These are phyloP conservation scores for Neurospora sp. DNA, from an alignment of 2,329 filamentous ascomycete species.

Conservation along the genomic window DNA sequence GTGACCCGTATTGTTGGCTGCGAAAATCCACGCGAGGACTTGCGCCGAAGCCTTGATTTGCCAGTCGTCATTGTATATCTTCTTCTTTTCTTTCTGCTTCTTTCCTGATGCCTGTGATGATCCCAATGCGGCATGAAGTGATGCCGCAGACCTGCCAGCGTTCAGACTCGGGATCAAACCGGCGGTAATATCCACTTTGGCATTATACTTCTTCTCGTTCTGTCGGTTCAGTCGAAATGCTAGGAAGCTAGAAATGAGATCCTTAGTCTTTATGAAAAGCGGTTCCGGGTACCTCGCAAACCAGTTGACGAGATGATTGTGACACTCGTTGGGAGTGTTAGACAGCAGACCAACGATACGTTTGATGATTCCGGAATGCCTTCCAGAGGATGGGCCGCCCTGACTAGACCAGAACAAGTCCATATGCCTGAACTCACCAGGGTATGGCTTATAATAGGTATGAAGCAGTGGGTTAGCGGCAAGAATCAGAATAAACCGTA, in stretches of 20 bases:
- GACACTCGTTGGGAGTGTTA: slow-evolving; percentile 65
- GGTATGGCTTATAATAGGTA: slow-evolving; percentile 29
- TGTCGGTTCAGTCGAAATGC: slow-evolving; percentile 70
- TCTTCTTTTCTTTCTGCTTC: slow-evolving; percentile 43
- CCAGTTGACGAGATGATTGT: slow-evolving; percentile 70
- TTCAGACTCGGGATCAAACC: slow-evolving; percentile 67
- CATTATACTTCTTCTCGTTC: slow-evolving; percentile 54
- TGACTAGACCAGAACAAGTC: slow-evolving; percentile 9
- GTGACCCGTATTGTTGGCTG: slow-evolving; percentile 58
- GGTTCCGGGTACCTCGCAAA: slow-evolving; percentile 59
- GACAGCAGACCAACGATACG: slow-evolving; percentile 72
- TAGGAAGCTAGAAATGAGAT: slow-evolving; percentile 68
- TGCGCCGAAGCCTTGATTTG: slow-evolving; percentile 74
- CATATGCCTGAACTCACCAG: slow-evolving; percentile 29
- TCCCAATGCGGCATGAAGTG: slow-evolving; percentile 69
- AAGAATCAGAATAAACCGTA: slow-evolving; percentile 70
- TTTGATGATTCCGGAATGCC: slow-evolving; percentile 79
- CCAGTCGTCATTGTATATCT: slow-evolving; percentile 76
- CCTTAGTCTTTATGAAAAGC: slow-evolving; percentile 64
- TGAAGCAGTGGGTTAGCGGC: slow-evolving; percentile 70
- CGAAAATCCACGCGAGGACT: slow-evolving; percentile 71
- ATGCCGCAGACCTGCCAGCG: slow-evolving; percentile 55
- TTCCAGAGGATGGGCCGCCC: slow-evolving; percentile 42
- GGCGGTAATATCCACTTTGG: slow-evolving; percentile 49
- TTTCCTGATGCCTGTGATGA: slow-evolving; percentile 38